Evolutionary conservation across 306 rosid genomes (phyloP), one percentile per base, ranked within the genome.

Genomic region (Leucaena leucocephala): DNA sequence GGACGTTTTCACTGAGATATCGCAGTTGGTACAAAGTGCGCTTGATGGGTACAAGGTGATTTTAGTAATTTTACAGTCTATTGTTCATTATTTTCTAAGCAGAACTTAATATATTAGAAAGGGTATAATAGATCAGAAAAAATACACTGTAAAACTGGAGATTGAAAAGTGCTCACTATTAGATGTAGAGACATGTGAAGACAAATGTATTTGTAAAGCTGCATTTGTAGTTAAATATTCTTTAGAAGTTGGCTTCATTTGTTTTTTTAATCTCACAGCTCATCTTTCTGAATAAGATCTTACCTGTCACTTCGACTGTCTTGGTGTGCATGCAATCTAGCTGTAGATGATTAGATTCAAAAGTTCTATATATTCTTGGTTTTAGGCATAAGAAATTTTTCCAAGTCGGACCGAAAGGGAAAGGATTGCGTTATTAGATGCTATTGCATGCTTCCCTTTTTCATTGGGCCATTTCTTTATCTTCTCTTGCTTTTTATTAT

Each of bases 1-100:
- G 46, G 96, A 95, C 43, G 93, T 92, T 81, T 95, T 95, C 80
- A 81, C 82, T 4, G 98, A 95, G 83, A 87, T 95, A 86, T 92
- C 98, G 19, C 98, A 95, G 76, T 86, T 95, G 62, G 97, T 92
- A 12, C 98, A 92, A 75, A 95, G 98, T 84, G 98, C 98, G 3
- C 98, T 95, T 48, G 98, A 95, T 76, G 98, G 98, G 49, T 92
- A 92, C 62, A 95, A 92, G 98, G 98, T 95, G 74, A 76, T 52
- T 79, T 57, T n/a, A 27, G 43, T 19, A 8, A 8, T n/a, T 5
- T 55, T 19, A 55, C 1, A 55, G 68, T 67, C 40, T 17, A 54
- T 78, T 44, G 76, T 63, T 54, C 5, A 67, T 54, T 58, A 40
- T 70, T 42, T 76, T 59, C 16, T 14, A 27, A 12, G 46, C 19